A percentile compares a stretch with the other conserved stretches of the same genome.
Evolutionary conservation across 441 rosid species (phyloP).

Genomic region (Euphorbia celastroides): DNA sequence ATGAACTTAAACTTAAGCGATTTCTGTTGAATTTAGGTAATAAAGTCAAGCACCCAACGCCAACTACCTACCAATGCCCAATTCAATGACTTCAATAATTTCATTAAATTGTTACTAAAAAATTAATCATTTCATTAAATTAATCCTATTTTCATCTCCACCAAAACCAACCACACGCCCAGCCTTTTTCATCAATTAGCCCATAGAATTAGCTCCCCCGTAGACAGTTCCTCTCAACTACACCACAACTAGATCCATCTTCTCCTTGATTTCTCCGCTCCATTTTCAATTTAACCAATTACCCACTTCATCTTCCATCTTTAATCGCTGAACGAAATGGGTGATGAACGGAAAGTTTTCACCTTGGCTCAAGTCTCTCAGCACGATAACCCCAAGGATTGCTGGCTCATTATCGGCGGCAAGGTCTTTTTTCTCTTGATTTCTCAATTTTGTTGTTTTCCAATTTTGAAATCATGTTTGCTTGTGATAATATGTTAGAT

Average conservation of each 20-base stretch:
- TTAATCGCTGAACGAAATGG: slow-evolving; percentile 25
- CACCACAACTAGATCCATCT: neutral
- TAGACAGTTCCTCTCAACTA: neutral
- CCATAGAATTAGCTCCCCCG: neutral
- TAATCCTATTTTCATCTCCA: neutral
- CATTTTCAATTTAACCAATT: neutral
- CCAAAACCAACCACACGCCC: slow-evolving; percentile 2
- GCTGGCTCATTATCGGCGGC: slow-evolving; percentile 69
- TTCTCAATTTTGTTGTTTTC: neutral
- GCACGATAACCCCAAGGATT: slow-evolving; percentile 50
- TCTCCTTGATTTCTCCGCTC: neutral
- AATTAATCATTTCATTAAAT: neutral
- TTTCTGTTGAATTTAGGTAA: no score
- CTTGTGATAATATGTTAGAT: neutral
- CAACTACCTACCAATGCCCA: neutral
- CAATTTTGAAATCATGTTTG: neutral
- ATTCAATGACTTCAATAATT: neutral
- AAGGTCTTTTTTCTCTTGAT: slow-evolving; percentile 36
- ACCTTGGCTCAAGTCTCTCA: slow-evolving; percentile 59
- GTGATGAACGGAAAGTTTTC: slow-evolving; percentile 42
- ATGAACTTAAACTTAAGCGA: no score
- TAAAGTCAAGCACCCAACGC: slow-evolving; percentile 8
- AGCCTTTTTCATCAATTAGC: neutral
- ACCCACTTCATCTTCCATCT: neutral
- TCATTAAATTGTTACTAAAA: neutral